A percentile compares a stretch with the other conserved stretches of the same genome.
Conservation (phyloP, 345 rosid species). For the Trapa bicornis region DNA sequence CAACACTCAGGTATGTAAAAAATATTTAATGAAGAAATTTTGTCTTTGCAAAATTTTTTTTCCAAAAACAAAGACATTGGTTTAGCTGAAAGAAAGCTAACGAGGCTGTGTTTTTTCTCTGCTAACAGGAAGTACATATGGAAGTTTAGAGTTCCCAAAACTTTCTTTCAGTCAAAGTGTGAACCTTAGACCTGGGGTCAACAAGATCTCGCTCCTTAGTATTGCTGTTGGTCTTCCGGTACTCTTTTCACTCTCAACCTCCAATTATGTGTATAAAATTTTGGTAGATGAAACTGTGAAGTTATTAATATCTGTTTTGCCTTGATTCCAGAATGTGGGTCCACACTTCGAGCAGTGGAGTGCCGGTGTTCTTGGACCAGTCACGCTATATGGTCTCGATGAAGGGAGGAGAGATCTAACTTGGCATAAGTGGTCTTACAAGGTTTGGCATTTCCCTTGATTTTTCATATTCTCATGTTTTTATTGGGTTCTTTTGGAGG, state of each 20-base stretch:
- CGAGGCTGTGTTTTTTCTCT: background rate
- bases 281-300: background rate
- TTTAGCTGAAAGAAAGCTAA: background rate
- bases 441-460: constrained; percentile 33
- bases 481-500: background rate
- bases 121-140: constrained; percentile 64
- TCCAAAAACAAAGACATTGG: background rate
- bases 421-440: constrained; percentile 97
- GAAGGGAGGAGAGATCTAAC: constrained; percentile 80
- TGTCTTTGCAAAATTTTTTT: background rate
- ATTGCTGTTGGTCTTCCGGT: constrained; percentile 99
- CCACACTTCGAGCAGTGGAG: constrained; percentile 98
- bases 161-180: constrained; percentile 59
- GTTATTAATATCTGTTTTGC: constrained; percentile 1
- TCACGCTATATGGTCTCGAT: constrained; percentile 55
- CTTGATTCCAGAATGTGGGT: constrained; percentile 64
- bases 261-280: background rate
- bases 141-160: constrained; percentile 87
- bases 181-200: constrained; percentile 71
- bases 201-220: constrained; percentile 73
- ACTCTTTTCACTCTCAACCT: constrained; percentile 17
- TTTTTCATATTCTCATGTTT: background rate
- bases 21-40: background rate
- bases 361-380: constrained; percentile 92
- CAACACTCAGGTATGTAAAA: constrained; percentile 21